Conservation (phyloP, 768 basidiomycete species). For the Tricholoma saponaceum region DNA sequence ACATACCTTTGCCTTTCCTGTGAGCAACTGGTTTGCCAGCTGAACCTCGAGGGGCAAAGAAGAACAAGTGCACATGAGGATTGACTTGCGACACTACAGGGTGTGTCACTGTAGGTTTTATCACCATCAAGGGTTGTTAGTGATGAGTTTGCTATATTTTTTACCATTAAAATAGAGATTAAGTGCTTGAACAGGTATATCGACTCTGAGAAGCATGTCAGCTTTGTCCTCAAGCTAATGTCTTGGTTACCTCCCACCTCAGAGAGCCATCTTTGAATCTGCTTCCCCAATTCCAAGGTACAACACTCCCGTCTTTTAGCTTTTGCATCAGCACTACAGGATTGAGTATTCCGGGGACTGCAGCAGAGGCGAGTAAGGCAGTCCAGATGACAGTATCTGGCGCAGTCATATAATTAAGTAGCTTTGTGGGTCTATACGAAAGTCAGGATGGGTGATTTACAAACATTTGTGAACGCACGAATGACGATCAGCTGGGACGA, state of each 20-base stretch:
- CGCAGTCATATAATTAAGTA: slow-evolving; percentile 94
- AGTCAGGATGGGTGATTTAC: slow-evolving; percentile 4
- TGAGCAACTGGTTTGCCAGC: slow-evolving; percentile 93
- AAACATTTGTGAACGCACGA: slow-evolving; percentile 45
- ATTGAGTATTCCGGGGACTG: slow-evolving; percentile 93
- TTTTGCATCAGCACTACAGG: slow-evolving; percentile 97
- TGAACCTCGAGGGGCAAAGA: slow-evolving; percentile 87
- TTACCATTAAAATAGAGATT: slow-evolving; percentile 87
- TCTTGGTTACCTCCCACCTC: slow-evolving; percentile 43
- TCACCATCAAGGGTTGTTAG: slow-evolving; percentile 1
- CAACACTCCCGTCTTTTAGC: slow-evolving; percentile 67
- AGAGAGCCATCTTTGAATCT: slow-evolving; percentile 92
- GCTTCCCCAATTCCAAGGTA: slow-evolving; percentile 95
- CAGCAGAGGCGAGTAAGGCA: slow-evolving; percentile 82
- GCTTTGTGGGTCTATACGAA: slow-evolving; percentile 75
- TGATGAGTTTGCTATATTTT: neutral
- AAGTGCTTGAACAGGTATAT: slow-evolving; percentile 87
- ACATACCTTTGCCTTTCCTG: slow-evolving; percentile 80
- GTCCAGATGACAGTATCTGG: slow-evolving; percentile 88
- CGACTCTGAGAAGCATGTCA: slow-evolving; percentile 52
- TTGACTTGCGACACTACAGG: slow-evolving; percentile 95
- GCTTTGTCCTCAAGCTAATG: neutral
- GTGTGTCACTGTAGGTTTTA: slow-evolving; percentile 62
- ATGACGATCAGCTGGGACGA: slow-evolving; percentile 86
- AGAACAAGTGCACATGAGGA: slow-evolving; percentile 88